Evolutionary conservation across 2,329 filamentous ascomycete species (phyloP), one percentile per base, ranked within the genome.

Genomic region (Pseudocercospora fuligena): DNA sequence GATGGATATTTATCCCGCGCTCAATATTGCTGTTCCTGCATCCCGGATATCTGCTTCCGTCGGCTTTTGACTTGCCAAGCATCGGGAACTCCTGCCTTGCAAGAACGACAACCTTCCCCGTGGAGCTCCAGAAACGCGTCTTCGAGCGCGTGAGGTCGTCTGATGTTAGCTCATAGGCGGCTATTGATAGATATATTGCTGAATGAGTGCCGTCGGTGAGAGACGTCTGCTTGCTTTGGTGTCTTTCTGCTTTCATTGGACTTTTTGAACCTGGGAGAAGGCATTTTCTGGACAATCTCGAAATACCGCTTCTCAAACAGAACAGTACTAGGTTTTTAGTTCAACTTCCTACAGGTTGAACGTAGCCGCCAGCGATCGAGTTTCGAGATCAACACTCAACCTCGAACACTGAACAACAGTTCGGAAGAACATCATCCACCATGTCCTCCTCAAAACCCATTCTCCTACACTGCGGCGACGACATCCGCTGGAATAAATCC

Each of bases 401-500:
- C 9, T 16, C 57, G 6, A 27, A 60, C 19, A 31, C 23, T n/a
- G 21, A 60, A 23, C 23, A 23, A 43, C 21, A 46, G 19, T 14
- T 12, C 29, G 27, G 5, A 12, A 14, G n/a, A 14, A 25, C 40
- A 43, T 8, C 36, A 25, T 9, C 25, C 29, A 31, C 16, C 43
- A 66, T 64, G 63, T 47, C 63, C n/a, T 51, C 66, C 29, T 56
- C 59, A 36, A 72, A 69, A 54, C 69, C 70, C n/a, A 70, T 73
- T 5, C 73, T 83, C 19, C 75, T 83, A 2, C 81, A 83, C 64
- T 78, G 81, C 47, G 81, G 81, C 62, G 80, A 81, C 59, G 78
- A 81, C 61, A 80, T 82, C 49, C 75, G 77, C 61, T 83, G 81
- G 81, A 82, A 82, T 66, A 80, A 81, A 68, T 75, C 78, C 2